These are phyloP conservation scores for Blastobotrys illinoisensis DNA, from an alignment of 1,139 yeast species.

Conservation along the genomic window DNA sequence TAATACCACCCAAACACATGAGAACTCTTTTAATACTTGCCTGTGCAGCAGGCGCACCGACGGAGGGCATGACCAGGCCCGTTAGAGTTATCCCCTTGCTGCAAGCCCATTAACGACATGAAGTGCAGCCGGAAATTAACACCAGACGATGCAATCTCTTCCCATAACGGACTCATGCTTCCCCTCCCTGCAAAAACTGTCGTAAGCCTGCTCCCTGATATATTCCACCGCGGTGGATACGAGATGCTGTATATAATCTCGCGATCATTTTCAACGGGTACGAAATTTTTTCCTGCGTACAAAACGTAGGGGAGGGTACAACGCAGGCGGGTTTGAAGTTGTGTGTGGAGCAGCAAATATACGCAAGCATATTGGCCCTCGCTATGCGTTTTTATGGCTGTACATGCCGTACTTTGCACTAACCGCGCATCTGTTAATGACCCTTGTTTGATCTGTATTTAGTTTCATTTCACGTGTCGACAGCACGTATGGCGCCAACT, in stretches of 20 bases:
- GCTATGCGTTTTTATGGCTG: background rate
- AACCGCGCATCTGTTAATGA: background rate
- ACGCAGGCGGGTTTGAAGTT: background rate
- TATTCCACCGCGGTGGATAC: too few species aligned
- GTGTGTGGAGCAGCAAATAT: background rate
- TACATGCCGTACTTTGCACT: background rate
- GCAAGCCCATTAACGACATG: background rate
- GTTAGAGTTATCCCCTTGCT: background rate
- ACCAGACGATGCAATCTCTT: background rate
- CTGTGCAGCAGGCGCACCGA: background rate
- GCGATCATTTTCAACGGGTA: too few species aligned
- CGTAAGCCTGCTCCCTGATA: too few species aligned
- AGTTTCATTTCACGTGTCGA: background rate
- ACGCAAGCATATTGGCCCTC: background rate
- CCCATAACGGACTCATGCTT: background rate
- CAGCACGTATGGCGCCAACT: background rate
- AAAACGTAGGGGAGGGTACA: background rate
- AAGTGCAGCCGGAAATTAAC: background rate
- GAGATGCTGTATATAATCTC: too few species aligned
- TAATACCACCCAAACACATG: background rate
- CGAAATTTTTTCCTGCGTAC: background rate
- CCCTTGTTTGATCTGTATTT: background rate
- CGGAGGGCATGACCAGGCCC: background rate
- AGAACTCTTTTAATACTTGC: background rate
- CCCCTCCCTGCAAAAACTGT: too few species aligned